Base-by-base conservation (phyloP, 345 rosid species). In the Balakata baccata region DNA sequence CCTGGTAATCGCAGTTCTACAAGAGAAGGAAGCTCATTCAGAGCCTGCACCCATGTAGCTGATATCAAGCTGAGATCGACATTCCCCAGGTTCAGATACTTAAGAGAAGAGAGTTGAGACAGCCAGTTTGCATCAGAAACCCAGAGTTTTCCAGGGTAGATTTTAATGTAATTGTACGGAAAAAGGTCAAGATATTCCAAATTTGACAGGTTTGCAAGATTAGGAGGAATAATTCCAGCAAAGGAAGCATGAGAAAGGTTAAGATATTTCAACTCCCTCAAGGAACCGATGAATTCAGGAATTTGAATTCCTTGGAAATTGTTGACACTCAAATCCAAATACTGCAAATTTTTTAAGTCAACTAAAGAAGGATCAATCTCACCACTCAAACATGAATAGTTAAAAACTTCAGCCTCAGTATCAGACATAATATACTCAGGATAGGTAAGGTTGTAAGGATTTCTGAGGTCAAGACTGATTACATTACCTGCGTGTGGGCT, bases 21-120 rank as follows among this genome's bases (percentile, higher is more conserved):
- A 9, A 86, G 74, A 7, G 83, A 80, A 64, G 81, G 79, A 52
- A 84, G 79, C 66, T 68, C 66, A 58, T 68, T 80, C 7, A 69
- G 12, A 23, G 73, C 75, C 14, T 75, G 68, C 22, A 74, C 68
- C 87, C 87, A 84, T 9, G 66, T 17, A 14, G 18, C 52, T 63
- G 50, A 38, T 22, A 72, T 57, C 39, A 65, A 62, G 29, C 79
- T 67, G 1, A 84, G 84, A 20, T 81, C 72, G 3, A 60, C 74
- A 64, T 50, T 22, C 23, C 69, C 82, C 17, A 84, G 47, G 45
- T 78, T 66, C 3, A 82, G 71, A 72, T 69, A 38, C 61, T 65
- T 70, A 69, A 82, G 71, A 43, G 73, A 70, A 34, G 70, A 46
- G 20, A 79, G 78, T 18, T 73, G 66, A n/a, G 77, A 58, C 10